Conservation (phyloP, 352 stramenopile genomes). For the Globisporangium viniferum region DNA sequence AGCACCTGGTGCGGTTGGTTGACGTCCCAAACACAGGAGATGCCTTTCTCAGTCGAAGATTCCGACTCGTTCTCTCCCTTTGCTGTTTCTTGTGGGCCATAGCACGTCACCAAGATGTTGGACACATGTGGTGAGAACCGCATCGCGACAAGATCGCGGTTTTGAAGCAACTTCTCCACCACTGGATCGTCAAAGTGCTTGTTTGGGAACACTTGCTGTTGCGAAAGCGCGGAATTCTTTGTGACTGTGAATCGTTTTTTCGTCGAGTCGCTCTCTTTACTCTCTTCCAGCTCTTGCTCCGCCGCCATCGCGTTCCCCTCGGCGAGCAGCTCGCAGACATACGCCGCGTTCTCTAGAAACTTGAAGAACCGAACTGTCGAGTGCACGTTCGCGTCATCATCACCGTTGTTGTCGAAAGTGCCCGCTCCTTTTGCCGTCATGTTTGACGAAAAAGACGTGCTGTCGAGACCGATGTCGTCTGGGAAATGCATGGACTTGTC, state of each 20-base stretch:
- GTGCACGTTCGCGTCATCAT: slow-evolving; percentile 16
- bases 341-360: slow-evolving; percentile 57
- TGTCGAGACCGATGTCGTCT: slow-evolving; percentile 69
- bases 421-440: not conserved
- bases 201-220: slow-evolving; percentile 34
- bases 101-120: slow-evolving; percentile 43
- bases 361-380: slow-evolving; percentile 53
- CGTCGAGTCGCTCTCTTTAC: slow-evolving; percentile 5
- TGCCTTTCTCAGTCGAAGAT: slow-evolving; percentile 35
- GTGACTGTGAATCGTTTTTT: slow-evolving; percentile 11
- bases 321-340: slow-evolving; percentile 52
- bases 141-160: slow-evolving; percentile 31
- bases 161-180: slow-evolving; percentile 30
- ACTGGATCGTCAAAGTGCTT: slow-evolving; percentile 30
- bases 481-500: slow-evolving; percentile 72
- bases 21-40: slow-evolving; percentile 67
- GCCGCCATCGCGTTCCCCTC: slow-evolving; percentile 46
- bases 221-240: slow-evolving; percentile 12
- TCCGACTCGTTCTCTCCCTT: slow-evolving; percentile 3
- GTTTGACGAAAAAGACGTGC: slow-evolving; percentile 15
- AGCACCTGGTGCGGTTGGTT: slow-evolving; percentile 42
- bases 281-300: slow-evolving; percentile 14
- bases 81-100: slow-evolving; percentile 18
- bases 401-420: slow-evolving; percentile 12
- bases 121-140: slow-evolving; percentile 52